Evolutionary conservation across 306 rosid species (phyloP).

Genomic region (Aeschynomene evenia): DNA sequence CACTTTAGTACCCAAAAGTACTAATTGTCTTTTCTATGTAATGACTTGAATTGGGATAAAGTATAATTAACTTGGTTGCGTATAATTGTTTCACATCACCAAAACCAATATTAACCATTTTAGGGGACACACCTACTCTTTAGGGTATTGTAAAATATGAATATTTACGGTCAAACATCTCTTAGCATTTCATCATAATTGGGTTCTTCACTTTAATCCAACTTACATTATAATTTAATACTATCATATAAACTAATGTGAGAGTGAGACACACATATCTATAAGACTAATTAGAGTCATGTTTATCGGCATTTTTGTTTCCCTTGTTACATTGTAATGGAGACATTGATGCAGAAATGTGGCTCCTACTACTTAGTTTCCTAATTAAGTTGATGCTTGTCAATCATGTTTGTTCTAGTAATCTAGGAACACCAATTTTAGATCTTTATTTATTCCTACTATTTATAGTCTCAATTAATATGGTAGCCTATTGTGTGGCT

Average conservation of each 20-base stretch:
- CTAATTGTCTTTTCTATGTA: background rate
- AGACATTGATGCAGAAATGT: slow-evolving; percentile 1
- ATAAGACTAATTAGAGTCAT: too few species aligned
- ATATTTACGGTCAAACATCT: background rate
- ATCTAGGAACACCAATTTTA: slow-evolving; percentile 20
- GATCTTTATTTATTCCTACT: background rate
- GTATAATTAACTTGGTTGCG: background rate
- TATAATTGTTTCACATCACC: background rate
- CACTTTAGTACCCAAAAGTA: background rate
- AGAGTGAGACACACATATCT: background rate
- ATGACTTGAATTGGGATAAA: background rate
- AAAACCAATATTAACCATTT: background rate
- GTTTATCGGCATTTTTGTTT: background rate
- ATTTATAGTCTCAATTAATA: background rate
- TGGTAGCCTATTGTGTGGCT: too few species aligned
- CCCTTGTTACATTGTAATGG: background rate
- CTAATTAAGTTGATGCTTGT: slow-evolving; percentile 15
- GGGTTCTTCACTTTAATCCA: background rate
- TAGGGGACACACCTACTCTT: background rate
- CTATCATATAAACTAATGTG: background rate
- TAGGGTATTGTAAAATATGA: background rate
- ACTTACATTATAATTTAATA: background rate
- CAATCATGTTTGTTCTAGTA: slow-evolving; percentile 3
- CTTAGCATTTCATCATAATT: background rate
- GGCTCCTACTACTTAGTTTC: background rate